Evolutionary conservation across 1,139 yeast genomes (phyloP), one percentile per base, ranked within the genome.

Genomic region (Kazachstania sp.): DNA sequence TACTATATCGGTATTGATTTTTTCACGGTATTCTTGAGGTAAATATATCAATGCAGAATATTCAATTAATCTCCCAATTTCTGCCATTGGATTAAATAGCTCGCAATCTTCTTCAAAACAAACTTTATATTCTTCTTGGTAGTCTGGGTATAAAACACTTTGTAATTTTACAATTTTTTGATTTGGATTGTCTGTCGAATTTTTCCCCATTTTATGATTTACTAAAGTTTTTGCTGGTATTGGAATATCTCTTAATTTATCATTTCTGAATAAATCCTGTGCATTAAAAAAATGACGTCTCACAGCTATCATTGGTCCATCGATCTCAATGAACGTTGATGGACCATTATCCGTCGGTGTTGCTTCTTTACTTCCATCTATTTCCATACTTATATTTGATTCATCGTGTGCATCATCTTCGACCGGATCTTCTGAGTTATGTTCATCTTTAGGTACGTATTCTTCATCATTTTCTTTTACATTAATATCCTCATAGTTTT

Each of bases 21-120:
- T 46, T 42, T 60, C 19, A 65, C 74, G 61, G 62, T 78, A 55
- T 60, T 61, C 61, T 32, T 63, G 59, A 0, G 82, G 81, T 23
- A 79, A 66, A 54, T 70, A 78, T 4, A 68, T 58, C 19, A 61
- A 43, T 0, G 79, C 72, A 13, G 71, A 64, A 42, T 75, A 58
- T 50, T 76, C 81, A 72, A 81, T 76, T n/a, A 70, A 58, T 46
- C 71, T 77, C 20, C 83, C 85, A 43, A 87, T 74, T 59, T 88
- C 96, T 43, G 72, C 74, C 53, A 84, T 69, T 3, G 95, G 92
- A 57, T 85, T 81, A 41, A 50, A 83, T 53, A 60, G 53, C 36
- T 51, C 26, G 55, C 53, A 44, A 46, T 58, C 53, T 46, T 48
- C 51, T 2, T 49, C 44, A 41, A 60, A 60, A 47, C 56, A 49